phyloP scores from a whole-genome alignment of 108 stramenopile genomes.

The Stephanodiscus triporus region DNA sequence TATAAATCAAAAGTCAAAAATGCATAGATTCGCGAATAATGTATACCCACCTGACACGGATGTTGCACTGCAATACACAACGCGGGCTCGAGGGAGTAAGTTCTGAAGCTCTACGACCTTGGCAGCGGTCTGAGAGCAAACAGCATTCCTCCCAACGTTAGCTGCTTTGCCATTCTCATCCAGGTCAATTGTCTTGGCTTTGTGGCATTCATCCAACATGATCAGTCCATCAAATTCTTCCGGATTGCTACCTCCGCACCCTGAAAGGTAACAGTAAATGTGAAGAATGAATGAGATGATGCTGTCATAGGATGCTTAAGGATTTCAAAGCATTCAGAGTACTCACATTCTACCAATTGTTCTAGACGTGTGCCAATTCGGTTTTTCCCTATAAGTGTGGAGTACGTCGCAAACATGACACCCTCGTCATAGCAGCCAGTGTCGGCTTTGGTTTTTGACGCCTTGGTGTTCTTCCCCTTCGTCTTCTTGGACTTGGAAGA shows the following conservation, averaged over 20 bases:
- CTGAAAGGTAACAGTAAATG: background rate
- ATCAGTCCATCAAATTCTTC: conserved; percentile 52
- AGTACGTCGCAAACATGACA: conserved; percentile 61
- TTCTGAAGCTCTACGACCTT: conserved; percentile 68
- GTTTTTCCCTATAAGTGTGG: conserved; percentile 41
- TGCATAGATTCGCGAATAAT: no score
- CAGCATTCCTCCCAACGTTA: conserved; percentile 14
- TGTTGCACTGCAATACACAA: conserved; percentile 75
- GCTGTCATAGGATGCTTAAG: background rate
- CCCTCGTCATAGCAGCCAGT: conserved; percentile 44
- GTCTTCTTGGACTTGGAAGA: conserved; percentile 18
- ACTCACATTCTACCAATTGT: conserved; percentile 67
- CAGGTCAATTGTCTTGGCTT: conserved; percentile 14
- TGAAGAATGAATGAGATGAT: background rate
- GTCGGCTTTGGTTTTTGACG: conserved; percentile 21
- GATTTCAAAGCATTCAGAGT: conserved; percentile 44
- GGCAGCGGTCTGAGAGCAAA: conserved; percentile 48
- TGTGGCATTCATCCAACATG: conserved; percentile 70
- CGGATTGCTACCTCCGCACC: conserved; percentile 8
- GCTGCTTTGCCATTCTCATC: conserved; percentile 46
- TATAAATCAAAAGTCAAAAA: no score
- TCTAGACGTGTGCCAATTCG: conserved; percentile 47
- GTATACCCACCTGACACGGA: conserved; percentile 41
- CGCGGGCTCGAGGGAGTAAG: conserved; percentile 65
- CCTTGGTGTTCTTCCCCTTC: conserved; percentile 27